Evolutionary conservation across 768 basidiomycete genomes (phyloP).

Genomic region (Mrakia hoshinonis): DNA sequence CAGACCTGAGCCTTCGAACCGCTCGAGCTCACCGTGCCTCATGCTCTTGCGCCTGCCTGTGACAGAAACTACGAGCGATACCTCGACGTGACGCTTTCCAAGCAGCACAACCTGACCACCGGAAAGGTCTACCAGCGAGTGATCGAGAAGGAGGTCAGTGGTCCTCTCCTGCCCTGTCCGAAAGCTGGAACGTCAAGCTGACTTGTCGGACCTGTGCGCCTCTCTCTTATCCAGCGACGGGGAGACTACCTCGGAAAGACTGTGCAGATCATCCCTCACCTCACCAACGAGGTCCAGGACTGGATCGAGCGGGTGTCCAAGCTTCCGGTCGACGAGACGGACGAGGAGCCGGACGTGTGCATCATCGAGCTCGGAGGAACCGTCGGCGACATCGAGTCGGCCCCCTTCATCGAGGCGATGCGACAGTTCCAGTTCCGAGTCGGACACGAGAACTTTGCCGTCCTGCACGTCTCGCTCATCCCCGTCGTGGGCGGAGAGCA

Average conservation of each 20-base stretch:
- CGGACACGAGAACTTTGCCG: slow-evolving; percentile 88
- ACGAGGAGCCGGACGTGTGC: slow-evolving; percentile 87
- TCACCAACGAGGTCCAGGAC: slow-evolving; percentile 95
- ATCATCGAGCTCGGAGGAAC: slow-evolving; percentile 99
- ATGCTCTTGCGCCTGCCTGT: not conserved
- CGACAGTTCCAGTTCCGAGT: slow-evolving; percentile 99
- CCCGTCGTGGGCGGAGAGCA: slow-evolving; percentile 98
- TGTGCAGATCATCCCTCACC: slow-evolving; percentile 89
- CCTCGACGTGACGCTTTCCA: slow-evolving; percentile 82
- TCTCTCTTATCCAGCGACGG: slow-evolving; percentile 49
- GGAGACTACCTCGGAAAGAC: slow-evolving; percentile 86
- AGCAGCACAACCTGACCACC: slow-evolving; percentile 96
- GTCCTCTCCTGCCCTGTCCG: not conserved
- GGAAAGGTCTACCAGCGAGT: slow-evolving; percentile 96
- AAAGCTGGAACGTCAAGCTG: not conserved
- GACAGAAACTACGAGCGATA: slow-evolving; percentile 85
- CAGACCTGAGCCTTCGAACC: not conserved
- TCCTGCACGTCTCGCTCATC: slow-evolving; percentile 95
- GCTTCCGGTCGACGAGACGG: slow-evolving; percentile 88
- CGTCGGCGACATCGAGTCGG: slow-evolving; percentile 96
- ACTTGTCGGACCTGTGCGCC: not conserved
- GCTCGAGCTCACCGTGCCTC: not conserved
- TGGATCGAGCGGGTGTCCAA: slow-evolving; percentile 95
- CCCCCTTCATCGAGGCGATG: slow-evolving; percentile 97
- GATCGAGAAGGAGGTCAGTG: slow-evolving; percentile 85